A percentile compares a stretch with the other conserved stretches of the same genome.
Evolutionary conservation across 2,329 filamentous ascomycete genomes (phyloP).

Genomic region (Cyphellophora attinorum): DNA sequence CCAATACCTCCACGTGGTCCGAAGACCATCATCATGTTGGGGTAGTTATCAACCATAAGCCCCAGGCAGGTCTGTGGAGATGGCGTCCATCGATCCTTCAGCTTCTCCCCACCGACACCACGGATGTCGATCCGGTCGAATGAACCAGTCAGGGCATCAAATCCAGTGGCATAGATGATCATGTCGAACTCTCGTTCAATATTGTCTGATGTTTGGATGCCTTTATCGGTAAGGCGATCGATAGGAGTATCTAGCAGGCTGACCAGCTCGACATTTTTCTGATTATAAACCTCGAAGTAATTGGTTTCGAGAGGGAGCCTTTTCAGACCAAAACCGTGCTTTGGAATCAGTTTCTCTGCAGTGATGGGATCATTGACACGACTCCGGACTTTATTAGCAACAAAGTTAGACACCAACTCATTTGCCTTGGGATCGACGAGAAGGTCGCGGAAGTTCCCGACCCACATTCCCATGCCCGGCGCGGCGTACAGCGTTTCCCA

Average conservation of each 20-base stretch:
- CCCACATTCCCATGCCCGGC: conserved; percentile 46
- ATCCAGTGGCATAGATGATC: conserved; percentile 28
- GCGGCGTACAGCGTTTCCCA: conserved; percentile 39
- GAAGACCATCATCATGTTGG: conserved; percentile 34
- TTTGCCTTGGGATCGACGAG: conserved; percentile 40
- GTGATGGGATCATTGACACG: conserved; percentile 42
- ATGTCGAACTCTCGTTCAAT: conserved; percentile 16
- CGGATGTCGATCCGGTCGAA: conserved; percentile 20
- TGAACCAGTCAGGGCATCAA: conserved; percentile 24
- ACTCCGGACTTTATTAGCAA: conserved; percentile 41
- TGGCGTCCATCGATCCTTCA: conserved; percentile 23
- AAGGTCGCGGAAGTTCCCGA: conserved; percentile 41
- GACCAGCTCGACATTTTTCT: conserved; percentile 36
- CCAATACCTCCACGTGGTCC: too few relatives aligned
- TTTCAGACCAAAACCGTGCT: conserved; percentile 46
- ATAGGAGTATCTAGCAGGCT: conserved; percentile 34
- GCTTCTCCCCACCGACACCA: conserved; percentile 20
- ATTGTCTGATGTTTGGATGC: conserved; percentile 22
- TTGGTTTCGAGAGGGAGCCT: conserved; percentile 37
- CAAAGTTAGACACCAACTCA: conserved; percentile 43
- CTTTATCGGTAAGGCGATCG: conserved; percentile 42
- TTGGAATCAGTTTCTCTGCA: conserved; percentile 44
- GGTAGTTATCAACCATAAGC: conserved; percentile 27
- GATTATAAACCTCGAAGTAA: conserved; percentile 42
- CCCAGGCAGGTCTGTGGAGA: conserved; percentile 30